These are phyloP conservation scores for Hypomontagnella monticulosa DNA, from an alignment of 495 filamentous ascomycete genomes.

Conservation along the genomic window DNA sequence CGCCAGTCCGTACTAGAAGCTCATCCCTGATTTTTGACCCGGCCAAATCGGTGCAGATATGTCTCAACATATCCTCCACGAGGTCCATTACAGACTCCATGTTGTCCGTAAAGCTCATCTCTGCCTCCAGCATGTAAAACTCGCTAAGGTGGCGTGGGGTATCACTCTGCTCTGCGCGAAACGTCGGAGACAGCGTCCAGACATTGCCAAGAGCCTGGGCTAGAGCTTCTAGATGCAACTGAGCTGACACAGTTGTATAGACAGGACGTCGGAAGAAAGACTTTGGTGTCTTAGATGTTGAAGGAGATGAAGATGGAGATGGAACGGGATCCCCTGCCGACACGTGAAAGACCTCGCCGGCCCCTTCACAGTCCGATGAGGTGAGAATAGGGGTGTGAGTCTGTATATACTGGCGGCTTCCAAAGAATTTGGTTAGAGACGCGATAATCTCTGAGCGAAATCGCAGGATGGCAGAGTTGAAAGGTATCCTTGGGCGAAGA, in stretches of 20 bases:
- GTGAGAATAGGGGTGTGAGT: constrained; percentile 94
- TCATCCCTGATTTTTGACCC: constrained; percentile 69
- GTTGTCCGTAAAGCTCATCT: constrained; percentile 79
- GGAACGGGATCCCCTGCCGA: constrained; percentile 46
- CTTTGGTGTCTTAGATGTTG: constrained; percentile 38
- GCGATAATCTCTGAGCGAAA: constrained; percentile 84
- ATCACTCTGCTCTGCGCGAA: constrained; percentile 93
- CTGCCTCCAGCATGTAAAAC: constrained; percentile 98
- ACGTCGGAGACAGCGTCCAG: constrained; percentile 93
- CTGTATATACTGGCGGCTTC: constrained; percentile 76
- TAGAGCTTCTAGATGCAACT: constrained; percentile 93
- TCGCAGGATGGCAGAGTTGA: constrained; percentile 81
- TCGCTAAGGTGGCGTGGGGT: constrained; percentile 94
- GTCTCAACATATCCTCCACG: constrained; percentile 78
- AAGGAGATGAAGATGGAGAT: constrained; percentile 13
- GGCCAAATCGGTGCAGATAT: constrained; percentile 65
- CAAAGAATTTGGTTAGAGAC: constrained; percentile 76
- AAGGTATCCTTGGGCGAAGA: constrained; percentile 82
- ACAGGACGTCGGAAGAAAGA: constrained; percentile 88
- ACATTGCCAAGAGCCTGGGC: constrained; percentile 88
- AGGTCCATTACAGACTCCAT: constrained; percentile 76
- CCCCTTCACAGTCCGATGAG: constrained; percentile 97
- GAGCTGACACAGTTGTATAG: constrained; percentile 94
- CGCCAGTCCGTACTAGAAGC: constrained; percentile 49
- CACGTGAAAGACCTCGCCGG: constrained; percentile 92